A percentile compares a stretch with the other conserved stretches of the same genome.
These are phyloP conservation scores for Iris macrosiphon DNA, from an alignment of 106 monocot genomes.

Conservation along the genomic window DNA sequence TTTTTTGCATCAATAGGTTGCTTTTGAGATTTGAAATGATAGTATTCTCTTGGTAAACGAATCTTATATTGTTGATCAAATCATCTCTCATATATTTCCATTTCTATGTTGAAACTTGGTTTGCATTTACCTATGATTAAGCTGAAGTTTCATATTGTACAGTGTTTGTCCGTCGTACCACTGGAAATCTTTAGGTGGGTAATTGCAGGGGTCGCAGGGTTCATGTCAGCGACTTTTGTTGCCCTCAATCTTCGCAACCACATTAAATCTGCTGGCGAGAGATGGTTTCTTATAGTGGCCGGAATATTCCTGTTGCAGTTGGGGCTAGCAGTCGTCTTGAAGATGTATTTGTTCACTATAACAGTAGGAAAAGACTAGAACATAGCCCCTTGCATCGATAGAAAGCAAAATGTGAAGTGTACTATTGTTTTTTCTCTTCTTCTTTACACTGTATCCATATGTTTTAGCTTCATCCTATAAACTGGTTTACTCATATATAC, in stretches of 20 bases:
- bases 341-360: slow-evolving; percentile 83
- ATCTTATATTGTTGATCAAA: background rate
- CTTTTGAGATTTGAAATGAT: no score
- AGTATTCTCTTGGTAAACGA: no score
- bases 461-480: background rate
- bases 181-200: slow-evolving; percentile 93
- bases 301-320: slow-evolving; percentile 82
- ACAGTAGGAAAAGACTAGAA: slow-evolving; percentile 36
- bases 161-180: slow-evolving; percentile 85
- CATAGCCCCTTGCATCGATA: background rate
- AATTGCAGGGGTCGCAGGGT: slow-evolving; percentile 82
- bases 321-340: slow-evolving; percentile 66
- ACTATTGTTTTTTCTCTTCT: background rate
- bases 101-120: background rate
- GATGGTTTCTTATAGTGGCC: slow-evolving; percentile 83
- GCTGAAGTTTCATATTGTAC: slow-evolving; percentile 6
- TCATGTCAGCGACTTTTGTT: slow-evolving; percentile 89
- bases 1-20: no score
- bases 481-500: background rate
- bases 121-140: background rate
- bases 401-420: background rate
- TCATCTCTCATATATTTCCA: background rate
- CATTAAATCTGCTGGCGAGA: slow-evolving; percentile 76
- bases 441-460: background rate
- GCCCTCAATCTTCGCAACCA: slow-evolving; percentile 78